A percentile compares a stretch with the other conserved stretches of the same genome.
These are phyloP conservation scores for Botrytis sinoallii DNA, from an alignment of 2,329 filamentous ascomycete genomes.

Conservation along the genomic window DNA sequence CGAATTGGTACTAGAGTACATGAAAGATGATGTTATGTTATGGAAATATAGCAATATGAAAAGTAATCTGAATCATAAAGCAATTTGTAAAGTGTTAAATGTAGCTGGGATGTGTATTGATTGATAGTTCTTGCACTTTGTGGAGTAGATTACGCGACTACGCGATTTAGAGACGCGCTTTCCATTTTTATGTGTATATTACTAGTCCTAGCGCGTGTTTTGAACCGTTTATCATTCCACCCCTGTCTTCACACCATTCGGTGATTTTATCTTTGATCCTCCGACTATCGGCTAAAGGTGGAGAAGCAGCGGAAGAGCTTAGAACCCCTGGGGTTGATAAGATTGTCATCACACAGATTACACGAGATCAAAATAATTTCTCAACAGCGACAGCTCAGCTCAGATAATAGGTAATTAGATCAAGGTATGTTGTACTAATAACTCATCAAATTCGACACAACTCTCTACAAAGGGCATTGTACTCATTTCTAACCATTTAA, in stretches of 20 bases:
- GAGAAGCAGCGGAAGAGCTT: conserved; percentile 9
- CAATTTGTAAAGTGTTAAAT: neutral
- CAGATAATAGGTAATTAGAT: neutral
- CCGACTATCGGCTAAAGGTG: conserved; percentile 14
- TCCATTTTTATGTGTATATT: neutral
- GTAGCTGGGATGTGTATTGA: neutral
- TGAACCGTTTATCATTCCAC: neutral
- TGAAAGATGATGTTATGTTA: neutral
- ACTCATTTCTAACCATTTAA: neutral
- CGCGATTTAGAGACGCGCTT: conserved; percentile 1
- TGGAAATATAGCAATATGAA: neutral
- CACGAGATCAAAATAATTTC: conserved; percentile 10
- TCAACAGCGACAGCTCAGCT: neutral
- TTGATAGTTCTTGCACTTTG: conserved; percentile 10
- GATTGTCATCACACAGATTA: neutral
- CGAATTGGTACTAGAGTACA: neutral
- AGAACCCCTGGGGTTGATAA: conserved; percentile 8
- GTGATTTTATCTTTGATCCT: neutral
- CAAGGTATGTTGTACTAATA: neutral
- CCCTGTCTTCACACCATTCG: neutral
- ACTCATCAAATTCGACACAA: neutral
- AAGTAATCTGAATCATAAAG: neutral
- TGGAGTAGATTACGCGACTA: conserved; percentile 1
- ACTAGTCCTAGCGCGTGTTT: conserved; percentile 1
- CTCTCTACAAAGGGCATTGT: neutral